Base-by-base conservation (phyloP, 441 rosid genomes). In the Raphanus hybrid region DNA sequence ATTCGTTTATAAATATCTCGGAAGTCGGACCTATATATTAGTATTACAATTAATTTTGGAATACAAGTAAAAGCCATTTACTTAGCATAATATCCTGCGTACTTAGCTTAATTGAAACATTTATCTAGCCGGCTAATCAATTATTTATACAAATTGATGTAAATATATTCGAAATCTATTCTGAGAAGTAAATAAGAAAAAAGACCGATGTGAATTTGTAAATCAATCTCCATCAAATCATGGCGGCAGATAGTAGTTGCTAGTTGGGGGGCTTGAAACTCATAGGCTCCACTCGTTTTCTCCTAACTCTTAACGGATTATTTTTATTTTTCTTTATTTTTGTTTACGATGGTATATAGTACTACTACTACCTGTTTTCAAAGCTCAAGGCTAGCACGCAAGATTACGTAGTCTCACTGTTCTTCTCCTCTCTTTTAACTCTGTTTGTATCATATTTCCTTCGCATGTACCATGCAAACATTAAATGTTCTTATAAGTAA, bases 201-300 rank as follows among this genome's bases (percentile, higher is more conserved):
- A 48, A 48, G 54, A 15, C 16, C 16, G 54, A 48, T 12, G 54
- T 48, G 54, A 15, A 2, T 20, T 23, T 26, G 63, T 1, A 9
- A 26, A 52, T 48, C 63, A 60, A 32, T 75, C 69, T 34, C 50
- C 50, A 76, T 63, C 48, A 64, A 55, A 70, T 64, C 29, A 59
- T 3, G 50, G 16, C 60, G 67, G 67, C 67, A 67, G 73, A 67
- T 58, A 45, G 69, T 63, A 54, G 75, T 76, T 69, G 6, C 70
- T 55, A 55, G 80, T 76, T 76, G 75, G 70, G 71, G 70, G 64
- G 80, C 37, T 64, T 59, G 60, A 55, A 70, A 76, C 59, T 35
- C 63, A 9, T 75, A 48, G 23, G 16, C 35, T 32, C 35, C 35
- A 32, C 35, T 32, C 35, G 35, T 32, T 32, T 32, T 32, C 60